phyloP scores from a whole-genome alignment of 2,329 filamentous ascomycete genomes.

The Didymella glomerata region DNA sequence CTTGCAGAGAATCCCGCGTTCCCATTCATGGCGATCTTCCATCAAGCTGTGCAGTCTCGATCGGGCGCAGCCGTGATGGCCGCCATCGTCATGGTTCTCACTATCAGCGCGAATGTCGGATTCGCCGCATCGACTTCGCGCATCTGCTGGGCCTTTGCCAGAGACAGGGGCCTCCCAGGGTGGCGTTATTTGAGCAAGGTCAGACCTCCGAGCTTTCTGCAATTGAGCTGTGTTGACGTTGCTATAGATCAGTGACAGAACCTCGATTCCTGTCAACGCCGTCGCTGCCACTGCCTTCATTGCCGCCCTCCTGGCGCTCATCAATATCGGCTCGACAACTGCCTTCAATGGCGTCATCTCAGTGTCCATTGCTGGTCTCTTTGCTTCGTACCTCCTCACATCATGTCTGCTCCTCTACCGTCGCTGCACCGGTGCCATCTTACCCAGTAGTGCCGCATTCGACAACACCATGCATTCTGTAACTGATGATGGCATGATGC shows the following conservation, averaged over 20 bases:
- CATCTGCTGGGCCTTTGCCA: constrained; percentile 53
- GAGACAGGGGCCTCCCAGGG: constrained; percentile 54
- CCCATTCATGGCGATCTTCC: constrained; percentile 59
- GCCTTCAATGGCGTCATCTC: constrained; percentile 44
- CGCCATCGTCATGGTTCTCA: constrained; percentile 39
- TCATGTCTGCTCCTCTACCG: constrained; percentile 37
- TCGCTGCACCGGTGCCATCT: constrained; percentile 35
- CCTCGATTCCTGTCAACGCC: constrained; percentile 47
- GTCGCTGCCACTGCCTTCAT: constrained; percentile 44
- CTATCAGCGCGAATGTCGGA: constrained; percentile 47
- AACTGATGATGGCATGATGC: constrained; percentile 20
- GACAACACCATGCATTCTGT: not conserved
- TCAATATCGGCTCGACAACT: constrained; percentile 56
- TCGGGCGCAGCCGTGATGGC: constrained; percentile 57
- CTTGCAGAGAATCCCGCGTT: constrained; percentile 53
- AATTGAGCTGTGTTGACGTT: constrained; percentile 26
- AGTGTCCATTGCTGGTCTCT: constrained; percentile 39
- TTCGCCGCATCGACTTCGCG: constrained; percentile 50
- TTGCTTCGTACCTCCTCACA: constrained; percentile 38
- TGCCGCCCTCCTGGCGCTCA: constrained; percentile 55
- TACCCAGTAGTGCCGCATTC: constrained; percentile 16
- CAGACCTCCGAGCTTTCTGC: not conserved
- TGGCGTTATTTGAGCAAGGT: constrained; percentile 32
- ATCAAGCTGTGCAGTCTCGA: constrained; percentile 33
- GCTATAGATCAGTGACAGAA: constrained; percentile 31